phyloP scores from a whole-genome alignment of 352 stramenopile genomes.

The Globisporangium viniferum region DNA sequence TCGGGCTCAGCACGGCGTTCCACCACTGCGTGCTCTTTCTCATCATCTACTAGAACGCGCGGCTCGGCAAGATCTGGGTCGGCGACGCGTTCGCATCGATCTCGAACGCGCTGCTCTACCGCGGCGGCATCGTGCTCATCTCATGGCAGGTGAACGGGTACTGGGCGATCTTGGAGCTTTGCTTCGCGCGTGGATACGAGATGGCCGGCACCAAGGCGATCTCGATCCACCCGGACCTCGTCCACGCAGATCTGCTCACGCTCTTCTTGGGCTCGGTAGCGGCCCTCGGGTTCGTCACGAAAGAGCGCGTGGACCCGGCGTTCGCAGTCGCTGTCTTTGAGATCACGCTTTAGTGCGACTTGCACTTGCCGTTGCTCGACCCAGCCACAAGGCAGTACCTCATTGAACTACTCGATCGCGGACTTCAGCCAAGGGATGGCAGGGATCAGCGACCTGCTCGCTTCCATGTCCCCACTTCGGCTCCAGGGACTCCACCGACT shows the following conservation, averaged over 20 bases:
- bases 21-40: slow-evolving; percentile 26
- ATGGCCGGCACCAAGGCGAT: slow-evolving; percentile 20
- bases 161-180: slow-evolving; percentile 33
- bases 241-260: slow-evolving; percentile 30
- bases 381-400: too few species aligned
- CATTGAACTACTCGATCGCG: too few species aligned
- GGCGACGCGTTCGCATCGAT: slow-evolving; percentile 36
- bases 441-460: too few species aligned
- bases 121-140: slow-evolving; percentile 28
- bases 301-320: slow-evolving; percentile 29
- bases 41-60: slow-evolving; percentile 28
- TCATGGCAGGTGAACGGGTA: slow-evolving; percentile 36
- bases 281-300: slow-evolving; percentile 23
- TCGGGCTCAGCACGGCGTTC: slow-evolving; percentile 25
- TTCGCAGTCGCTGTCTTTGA: slow-evolving; percentile 26
- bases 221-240: slow-evolving; percentile 17
- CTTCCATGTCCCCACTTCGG: too few species aligned
- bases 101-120: slow-evolving; percentile 29
- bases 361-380: too few species aligned
- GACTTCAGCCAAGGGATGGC: too few species aligned
- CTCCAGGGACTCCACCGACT: too few species aligned
- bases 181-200: slow-evolving; percentile 14
- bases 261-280: slow-evolving; percentile 29
- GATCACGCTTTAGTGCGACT: slow-evolving; percentile 11
- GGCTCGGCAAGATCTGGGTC: slow-evolving; percentile 32